Base-by-base conservation (phyloP, 139 green algal genomes). In the Ettlia oleoabundans region DNA sequence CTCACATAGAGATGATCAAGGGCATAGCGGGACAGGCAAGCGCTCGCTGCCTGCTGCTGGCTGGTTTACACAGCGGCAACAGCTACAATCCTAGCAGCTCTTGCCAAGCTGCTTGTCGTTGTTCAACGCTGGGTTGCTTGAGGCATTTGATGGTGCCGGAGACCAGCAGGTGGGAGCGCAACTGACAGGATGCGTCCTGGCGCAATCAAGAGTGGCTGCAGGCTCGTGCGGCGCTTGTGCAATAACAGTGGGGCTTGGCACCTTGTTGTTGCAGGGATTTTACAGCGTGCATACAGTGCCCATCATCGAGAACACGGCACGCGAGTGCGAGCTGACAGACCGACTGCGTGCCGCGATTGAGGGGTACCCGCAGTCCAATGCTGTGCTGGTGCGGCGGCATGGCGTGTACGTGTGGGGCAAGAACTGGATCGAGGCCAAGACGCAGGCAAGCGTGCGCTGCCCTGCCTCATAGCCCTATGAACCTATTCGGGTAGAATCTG, bases 1-100 rank as follows among this genome's bases (percentile, higher is more conserved):
- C 96, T 0, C 92, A 98, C 83, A 78, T 98, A 38, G 96, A 99
- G 83, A 99, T 99, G 96, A 97, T 99, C 87, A 99, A 99, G 93
- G 94, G 75, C 75, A 81, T 81, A 21, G 55, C 40, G 15, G 75
- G 75, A 3, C 75, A 81, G 73, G 73, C 61, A 33, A 8, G 66
- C n/a, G n/a, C n/a, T n/a, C n/a, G n/a, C n/a, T n/a, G n/a, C n/a
- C n/a, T n/a, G n/a, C n/a, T n/a, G n/a, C n/a, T n/a, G n/a, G n/a
- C n/a, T n/a, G n/a, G n/a, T n/a, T n/a, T n/a, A n/a, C n/a, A n/a
- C n/a, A n/a, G n/a, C n/a, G n/a, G n/a, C n/a, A n/a, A n/a, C n/a
- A n/a, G n/a, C n/a, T n/a, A n/a, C n/a, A n/a, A n/a, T n/a, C n/a
- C n/a, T n/a, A n/a, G n/a, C n/a, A n/a, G n/a, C n/a, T n/a, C n/a